phyloP scores from a whole-genome alignment of 352 stramenopile species.

The Pythium phragmiticola region DNA sequence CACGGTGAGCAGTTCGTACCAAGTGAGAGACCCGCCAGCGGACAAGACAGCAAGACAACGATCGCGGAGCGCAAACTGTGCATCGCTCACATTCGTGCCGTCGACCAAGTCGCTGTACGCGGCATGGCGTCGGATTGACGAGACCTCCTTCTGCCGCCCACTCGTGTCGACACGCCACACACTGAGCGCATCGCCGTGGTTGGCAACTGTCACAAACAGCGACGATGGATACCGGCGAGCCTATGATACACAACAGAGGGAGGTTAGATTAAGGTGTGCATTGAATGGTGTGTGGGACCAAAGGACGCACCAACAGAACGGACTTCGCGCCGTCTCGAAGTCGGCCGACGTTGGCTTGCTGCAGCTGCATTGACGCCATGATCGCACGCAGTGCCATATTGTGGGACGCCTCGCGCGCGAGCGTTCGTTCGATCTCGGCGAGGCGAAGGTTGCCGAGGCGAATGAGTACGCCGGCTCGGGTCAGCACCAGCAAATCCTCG shows the following conservation, averaged over 20 bases:
- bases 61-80: constrained; percentile 6
- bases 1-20: constrained; percentile 9
- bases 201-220: constrained; percentile 29
- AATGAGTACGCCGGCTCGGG: constrained; percentile 23
- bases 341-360: constrained; percentile 21
- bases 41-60: constrained; percentile 25
- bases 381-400: constrained; percentile 21
- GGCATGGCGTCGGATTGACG: constrained; percentile 7
- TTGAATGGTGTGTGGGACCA: not conserved
- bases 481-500: constrained; percentile 32
- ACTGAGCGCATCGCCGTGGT: constrained; percentile 23
- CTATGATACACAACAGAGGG: constrained; percentile 11
- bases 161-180: constrained; percentile 24
- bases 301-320: constrained; percentile 25
- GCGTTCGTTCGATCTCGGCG: constrained; percentile 23
- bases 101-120: constrained; percentile 9
- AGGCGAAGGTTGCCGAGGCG: constrained; percentile 27
- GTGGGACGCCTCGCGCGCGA: constrained; percentile 13
- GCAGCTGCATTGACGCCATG: constrained; percentile 24
- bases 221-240: constrained; percentile 21
- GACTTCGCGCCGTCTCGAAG: constrained; percentile 10
- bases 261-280: not conserved
- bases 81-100: constrained; percentile 12
- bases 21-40: constrained; percentile 8
- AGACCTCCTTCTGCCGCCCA: constrained; percentile 6